Evolutionary conservation across 2,329 filamentous ascomycete genomes (phyloP).

Genomic region (Trichoderma hamatum): DNA sequence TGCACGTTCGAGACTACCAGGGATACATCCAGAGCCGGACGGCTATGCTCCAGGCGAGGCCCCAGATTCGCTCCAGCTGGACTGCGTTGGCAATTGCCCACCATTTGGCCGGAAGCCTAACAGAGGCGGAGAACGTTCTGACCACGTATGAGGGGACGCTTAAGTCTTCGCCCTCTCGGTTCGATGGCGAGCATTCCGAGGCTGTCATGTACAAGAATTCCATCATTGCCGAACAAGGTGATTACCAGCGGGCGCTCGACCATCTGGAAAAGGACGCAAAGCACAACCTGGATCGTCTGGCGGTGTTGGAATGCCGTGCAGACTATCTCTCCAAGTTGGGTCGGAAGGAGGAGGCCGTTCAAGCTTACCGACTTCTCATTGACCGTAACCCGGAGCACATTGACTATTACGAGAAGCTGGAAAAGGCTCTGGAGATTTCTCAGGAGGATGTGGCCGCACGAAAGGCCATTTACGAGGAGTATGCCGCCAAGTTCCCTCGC

Average conservation of each 20-base stretch:
- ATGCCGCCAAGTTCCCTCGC: conserved; percentile 77
- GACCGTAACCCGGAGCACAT: conserved; percentile 88
- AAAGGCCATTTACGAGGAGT: conserved; percentile 74
- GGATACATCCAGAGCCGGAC: conserved; percentile 90
- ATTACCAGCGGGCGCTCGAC: conserved; percentile 79
- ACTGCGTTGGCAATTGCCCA: conserved; percentile 94
- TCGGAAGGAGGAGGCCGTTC: conserved; percentile 76
- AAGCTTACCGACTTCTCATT: conserved; percentile 78
- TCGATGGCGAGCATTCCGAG: conserved; percentile 91
- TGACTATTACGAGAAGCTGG: conserved; percentile 79
- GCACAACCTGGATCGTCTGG: conserved; percentile 78
- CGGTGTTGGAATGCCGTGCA: conserved; percentile 82
- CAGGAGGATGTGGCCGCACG: conserved; percentile 62
- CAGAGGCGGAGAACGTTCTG: conserved; percentile 86
- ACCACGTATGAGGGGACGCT: conserved; percentile 92
- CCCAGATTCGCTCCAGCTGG: conserved; percentile 89
- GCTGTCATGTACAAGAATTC: conserved; percentile 93
- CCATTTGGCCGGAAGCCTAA: conserved; percentile 83
- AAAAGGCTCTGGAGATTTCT: conserved; percentile 66
- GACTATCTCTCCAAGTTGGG: conserved; percentile 80
- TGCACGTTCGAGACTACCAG: conserved; percentile 94
- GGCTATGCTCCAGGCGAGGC: conserved; percentile 82
- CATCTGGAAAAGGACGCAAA: conserved; percentile 80
- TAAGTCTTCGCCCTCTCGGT: conserved; percentile 74
- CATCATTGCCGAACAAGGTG: conserved; percentile 87